Conservation (phyloP, 139 green algal species). For the Ettlia oleoabundans region DNA sequence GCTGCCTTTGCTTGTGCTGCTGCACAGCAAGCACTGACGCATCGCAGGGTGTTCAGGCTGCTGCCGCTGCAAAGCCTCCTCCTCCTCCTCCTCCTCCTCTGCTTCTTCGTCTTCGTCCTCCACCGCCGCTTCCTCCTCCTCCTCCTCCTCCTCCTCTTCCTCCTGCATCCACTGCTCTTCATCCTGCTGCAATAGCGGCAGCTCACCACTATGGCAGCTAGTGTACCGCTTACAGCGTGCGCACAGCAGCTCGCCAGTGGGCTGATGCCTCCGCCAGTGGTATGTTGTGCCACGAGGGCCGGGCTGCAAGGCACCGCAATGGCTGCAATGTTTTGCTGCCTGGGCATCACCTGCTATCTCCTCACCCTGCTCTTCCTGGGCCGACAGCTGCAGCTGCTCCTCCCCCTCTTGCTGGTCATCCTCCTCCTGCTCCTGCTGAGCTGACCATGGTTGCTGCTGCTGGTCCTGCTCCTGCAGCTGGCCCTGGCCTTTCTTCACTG, state of each 20-base stretch:
- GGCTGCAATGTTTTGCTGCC: not conserved
- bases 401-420: not conserved
- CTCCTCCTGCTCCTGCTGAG: not conserved
- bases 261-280: not conserved
- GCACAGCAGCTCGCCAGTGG: not conserved
- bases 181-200: too few species aligned
- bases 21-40: conserved; percentile 1
- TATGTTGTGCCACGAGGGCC: not conserved
- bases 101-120: too few species aligned
- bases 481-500: not conserved
- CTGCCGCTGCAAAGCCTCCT: too few species aligned
- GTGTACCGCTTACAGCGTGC: not conserved
- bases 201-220: not conserved
- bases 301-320: not conserved
- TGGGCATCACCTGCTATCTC: not conserved
- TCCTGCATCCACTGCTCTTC: too few species aligned
- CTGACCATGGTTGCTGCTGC: not conserved
- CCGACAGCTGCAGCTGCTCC: not conserved
- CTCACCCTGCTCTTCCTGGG: not conserved
- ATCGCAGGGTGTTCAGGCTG: too few species aligned
- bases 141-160: too few species aligned
- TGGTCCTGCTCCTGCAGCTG: not conserved
- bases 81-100: too few species aligned
- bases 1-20: not conserved
- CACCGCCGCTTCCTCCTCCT: too few species aligned